phyloP scores from a whole-genome alignment of 371 early-diverging fungal genomes.

The Massospora cicadina region DNA sequence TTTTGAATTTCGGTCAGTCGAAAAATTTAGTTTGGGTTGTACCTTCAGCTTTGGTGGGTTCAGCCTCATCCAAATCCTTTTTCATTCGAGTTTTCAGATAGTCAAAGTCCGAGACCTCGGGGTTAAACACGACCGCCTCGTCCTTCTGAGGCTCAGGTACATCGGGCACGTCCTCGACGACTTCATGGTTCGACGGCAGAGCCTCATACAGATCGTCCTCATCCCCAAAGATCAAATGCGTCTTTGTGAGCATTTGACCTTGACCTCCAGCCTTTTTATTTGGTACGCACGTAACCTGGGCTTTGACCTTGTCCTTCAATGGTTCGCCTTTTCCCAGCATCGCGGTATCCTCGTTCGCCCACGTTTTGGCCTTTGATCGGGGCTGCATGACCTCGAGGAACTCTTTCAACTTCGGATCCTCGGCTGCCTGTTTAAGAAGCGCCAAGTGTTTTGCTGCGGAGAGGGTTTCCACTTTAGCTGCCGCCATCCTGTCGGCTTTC shows the following conservation, averaged over 20 bases:
- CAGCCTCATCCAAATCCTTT: constrained; percentile 2
- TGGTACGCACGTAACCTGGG: constrained; percentile 21
- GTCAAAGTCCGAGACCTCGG: constrained; percentile 39
- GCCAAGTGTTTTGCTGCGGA: constrained; percentile 10
- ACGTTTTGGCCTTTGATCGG: constrained; percentile 58
- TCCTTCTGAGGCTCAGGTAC: constrained; percentile 14
- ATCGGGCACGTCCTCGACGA: constrained; percentile 19
- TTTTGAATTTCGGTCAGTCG: background rate
- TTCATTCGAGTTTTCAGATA: constrained; percentile 42
- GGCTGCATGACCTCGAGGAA: constrained; percentile 81
- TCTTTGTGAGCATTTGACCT: constrained; percentile 30
- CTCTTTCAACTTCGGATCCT: constrained; percentile 68
- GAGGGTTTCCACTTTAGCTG: constrained; percentile 20
- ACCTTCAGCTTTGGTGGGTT: background rate
- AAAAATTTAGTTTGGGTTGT: no score
- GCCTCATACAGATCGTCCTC: constrained; percentile 59
- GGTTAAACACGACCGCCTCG: background rate
- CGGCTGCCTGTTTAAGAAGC: constrained; percentile 14
- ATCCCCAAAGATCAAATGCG: constrained; percentile 33
- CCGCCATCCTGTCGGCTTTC: constrained; percentile 16
- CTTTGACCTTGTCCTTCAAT: constrained; percentile 24
- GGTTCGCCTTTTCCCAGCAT: constrained; percentile 14
- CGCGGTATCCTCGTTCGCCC: constrained; percentile 75
- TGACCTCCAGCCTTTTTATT: constrained; percentile 40
- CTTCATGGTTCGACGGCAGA: constrained; percentile 17